Percentiles rank a stretch among this genome's conserved stretches.
Conservation (phyloP, 1,139 yeast genomes). For the Diutina catenulata region DNA sequence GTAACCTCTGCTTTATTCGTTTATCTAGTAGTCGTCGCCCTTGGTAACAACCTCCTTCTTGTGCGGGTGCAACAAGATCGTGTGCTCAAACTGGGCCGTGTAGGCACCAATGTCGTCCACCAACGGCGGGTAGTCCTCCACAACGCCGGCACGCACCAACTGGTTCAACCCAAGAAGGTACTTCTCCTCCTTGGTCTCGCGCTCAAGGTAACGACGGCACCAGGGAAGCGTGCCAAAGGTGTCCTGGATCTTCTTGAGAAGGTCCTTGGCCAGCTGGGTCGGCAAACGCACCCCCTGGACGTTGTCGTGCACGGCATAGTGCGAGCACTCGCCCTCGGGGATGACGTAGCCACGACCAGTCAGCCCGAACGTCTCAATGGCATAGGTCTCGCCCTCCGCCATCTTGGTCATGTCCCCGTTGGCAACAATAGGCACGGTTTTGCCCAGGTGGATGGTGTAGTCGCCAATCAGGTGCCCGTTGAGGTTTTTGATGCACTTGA, state of each 20-base stretch:
- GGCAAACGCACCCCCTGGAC: constrained; percentile 23
- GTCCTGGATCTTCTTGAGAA: constrained; percentile 57
- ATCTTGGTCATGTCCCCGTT: constrained; percentile 89
- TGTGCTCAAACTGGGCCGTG: constrained; percentile 96
- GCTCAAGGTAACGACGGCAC: constrained; percentile 90
- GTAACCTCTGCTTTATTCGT: neutral
- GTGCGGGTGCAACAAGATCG: constrained; percentile 81
- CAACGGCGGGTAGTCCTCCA: constrained; percentile 95
- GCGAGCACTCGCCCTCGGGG: constrained; percentile 87
- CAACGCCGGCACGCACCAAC: constrained; percentile 74
- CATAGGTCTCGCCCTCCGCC: constrained; percentile 98
- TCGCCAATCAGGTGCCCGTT: constrained; percentile 90
- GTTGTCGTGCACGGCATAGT: constrained; percentile 56
- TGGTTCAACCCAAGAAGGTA: constrained; percentile 82
- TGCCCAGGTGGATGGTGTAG: constrained; percentile 83
- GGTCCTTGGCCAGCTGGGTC: constrained; percentile 53
- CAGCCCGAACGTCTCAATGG: constrained; percentile 95
- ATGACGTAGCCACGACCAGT: constrained; percentile 91
- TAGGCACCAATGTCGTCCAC: constrained; percentile 74
- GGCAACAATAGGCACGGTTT: constrained; percentile 90
- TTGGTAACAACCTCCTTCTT: constrained; percentile 89
- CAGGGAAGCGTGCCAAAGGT: constrained; percentile 92
- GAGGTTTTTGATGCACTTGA: constrained; percentile 82
- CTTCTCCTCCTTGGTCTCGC: constrained; percentile 75
- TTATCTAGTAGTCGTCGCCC: constrained; percentile 72